A percentile compares a stretch with the other conserved stretches of the same genome.
phyloP scores from a whole-genome alignment of 768 basidiomycete genomes.

The Astraeus odoratus region DNA sequence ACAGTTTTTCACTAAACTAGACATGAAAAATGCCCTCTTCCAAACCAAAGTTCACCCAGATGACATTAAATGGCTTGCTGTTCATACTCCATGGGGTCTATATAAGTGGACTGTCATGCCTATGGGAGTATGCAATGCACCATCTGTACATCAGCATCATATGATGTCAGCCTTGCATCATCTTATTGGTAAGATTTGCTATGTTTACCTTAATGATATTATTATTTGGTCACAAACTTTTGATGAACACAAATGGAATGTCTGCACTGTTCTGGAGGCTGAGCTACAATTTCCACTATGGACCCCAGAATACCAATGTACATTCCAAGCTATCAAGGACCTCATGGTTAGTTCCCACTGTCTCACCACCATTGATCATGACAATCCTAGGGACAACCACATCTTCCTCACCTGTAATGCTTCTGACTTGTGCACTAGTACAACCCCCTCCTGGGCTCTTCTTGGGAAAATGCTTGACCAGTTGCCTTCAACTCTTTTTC shows the following conservation, averaged over 20 bases:
- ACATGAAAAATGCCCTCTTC: constrained; percentile 35
- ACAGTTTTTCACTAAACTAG: constrained; percentile 28
- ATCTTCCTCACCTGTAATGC: constrained; percentile 8
- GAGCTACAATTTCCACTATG: constrained; percentile 24
- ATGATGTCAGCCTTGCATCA: constrained; percentile 28
- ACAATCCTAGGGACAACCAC: constrained; percentile 6
- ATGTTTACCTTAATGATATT: constrained; percentile 25
- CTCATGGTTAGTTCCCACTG: constrained; percentile 19
- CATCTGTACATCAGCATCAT: constrained; percentile 26
- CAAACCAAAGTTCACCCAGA: constrained; percentile 25
- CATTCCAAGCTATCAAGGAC: constrained; percentile 14
- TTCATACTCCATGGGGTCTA: constrained; percentile 20
- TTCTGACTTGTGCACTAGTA: neutral
- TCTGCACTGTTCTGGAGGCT: constrained; percentile 21
- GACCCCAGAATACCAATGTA: constrained; percentile 3
- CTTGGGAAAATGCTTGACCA: constrained; percentile 11
- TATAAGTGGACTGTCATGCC: constrained; percentile 37
- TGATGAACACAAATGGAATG: constrained; percentile 29
- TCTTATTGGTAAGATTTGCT: constrained; percentile 28
- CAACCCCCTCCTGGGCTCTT: neutral
- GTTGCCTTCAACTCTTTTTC: constrained; percentile 20
- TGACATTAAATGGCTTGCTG: no score
- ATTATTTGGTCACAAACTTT: constrained; percentile 28
- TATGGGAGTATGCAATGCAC: constrained; percentile 26
- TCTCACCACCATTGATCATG: constrained; percentile 28